phyloP scores from a whole-genome alignment of 331 rosid species.

The Prunus yedoensis region DNA sequence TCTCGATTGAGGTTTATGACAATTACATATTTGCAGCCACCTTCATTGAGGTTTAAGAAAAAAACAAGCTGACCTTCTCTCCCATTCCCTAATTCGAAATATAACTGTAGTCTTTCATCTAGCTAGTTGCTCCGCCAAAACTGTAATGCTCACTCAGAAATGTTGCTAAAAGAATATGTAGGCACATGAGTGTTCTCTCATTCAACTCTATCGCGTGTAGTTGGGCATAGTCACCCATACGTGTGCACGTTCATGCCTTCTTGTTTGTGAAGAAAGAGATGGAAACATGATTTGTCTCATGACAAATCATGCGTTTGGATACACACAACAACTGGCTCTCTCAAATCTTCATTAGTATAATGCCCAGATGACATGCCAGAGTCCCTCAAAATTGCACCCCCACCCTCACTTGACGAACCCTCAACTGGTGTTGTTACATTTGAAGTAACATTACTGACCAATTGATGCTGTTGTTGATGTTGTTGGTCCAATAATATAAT shows the following conservation, averaged over 20 bases:
- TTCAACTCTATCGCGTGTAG: neutral
- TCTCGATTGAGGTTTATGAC: neutral
- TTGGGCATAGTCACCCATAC: too few relatives aligned
- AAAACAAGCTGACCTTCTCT: neutral
- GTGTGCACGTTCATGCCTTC: too few relatives aligned
- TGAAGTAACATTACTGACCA: neutral
- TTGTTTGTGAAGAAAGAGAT: too few relatives aligned
- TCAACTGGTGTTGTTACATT: neutral
- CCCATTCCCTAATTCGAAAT: neutral
- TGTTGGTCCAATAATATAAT: constrained; percentile 12
- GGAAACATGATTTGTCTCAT: neutral
- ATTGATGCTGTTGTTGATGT: neutral
- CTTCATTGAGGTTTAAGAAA: neutral
- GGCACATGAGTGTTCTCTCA: neutral
- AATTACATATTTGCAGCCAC: neutral
- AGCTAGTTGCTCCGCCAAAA: neutral
- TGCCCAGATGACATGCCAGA: neutral
- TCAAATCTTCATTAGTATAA: neutral
- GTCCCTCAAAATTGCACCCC: constrained; percentile 14
- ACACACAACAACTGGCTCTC: constrained; percentile 28
- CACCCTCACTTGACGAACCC: constrained; percentile 10
- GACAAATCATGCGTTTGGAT: constrained; percentile 15
- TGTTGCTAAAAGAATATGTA: too few relatives aligned
- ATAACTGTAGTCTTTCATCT: constrained; percentile 3
- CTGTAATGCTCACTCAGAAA: neutral